Evolutionary conservation across 106 monocot species (phyloP), one percentile per base, ranked within the genome.

Genomic region (Dendrobium catenatum): DNA sequence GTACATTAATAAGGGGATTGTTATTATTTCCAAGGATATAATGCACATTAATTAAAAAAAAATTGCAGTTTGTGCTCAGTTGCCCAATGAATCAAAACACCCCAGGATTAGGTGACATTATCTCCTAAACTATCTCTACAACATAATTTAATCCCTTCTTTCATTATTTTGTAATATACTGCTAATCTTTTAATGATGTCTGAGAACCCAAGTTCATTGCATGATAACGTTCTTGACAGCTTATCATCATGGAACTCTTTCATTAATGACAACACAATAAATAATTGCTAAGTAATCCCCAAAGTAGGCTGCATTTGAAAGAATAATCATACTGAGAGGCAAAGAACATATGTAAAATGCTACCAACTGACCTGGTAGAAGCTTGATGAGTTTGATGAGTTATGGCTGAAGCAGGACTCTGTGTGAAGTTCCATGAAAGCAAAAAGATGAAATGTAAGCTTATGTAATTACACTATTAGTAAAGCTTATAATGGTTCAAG

Each of bases 331-430:
- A 43, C 7, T 41, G 73, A 17, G 4, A 20, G 18, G 74, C 2
- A 74, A 43, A 42, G 42, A 43, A 44, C 20, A 43, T 20, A 73
- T 42, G 73, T 42, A 20, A 74, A 20, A 74, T 44, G 15, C 26
- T 72, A 15, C 9, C 74, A 42, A 74, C 41, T 20, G 20, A 74
- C 74, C 74, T 74, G 43, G 19, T 74, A 20, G 74, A 44, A 74
- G 74, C 42, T 74, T 74, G 74, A 24, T 6, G 20, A 8, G 74
- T 19, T 10, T n/a, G 74, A 74, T 42, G 74, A 74, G 42, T 44
- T 19, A 44, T 74, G 41, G 19, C 43, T 74, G 74, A 74, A 74
- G 43, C n/a, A 74, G 41, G 43, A 74, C 40, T 42, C 74, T 74
- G 72, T 3, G 41, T 18, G 43, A 74, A 74, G n/a, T 74, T 74